A percentile compares a stretch with the other conserved stretches of the same genome.
phyloP scores from a whole-genome alignment of 2,329 filamentous ascomycete genomes.

The Aspergillus pseudoterreus region DNA sequence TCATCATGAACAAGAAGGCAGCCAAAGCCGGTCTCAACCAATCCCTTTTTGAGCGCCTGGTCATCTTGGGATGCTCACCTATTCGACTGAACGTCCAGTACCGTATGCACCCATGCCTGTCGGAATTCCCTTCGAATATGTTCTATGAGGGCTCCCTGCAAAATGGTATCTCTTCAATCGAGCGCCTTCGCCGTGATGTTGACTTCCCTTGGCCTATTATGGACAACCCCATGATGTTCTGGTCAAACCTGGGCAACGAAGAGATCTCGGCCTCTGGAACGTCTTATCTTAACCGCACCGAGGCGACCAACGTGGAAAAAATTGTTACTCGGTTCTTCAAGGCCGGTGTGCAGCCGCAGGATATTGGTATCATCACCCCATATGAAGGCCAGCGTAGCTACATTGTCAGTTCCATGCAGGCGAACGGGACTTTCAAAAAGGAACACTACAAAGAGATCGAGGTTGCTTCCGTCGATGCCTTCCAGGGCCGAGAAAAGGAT shows the following conservation, averaged over 20 bases:
- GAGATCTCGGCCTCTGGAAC: conserved; percentile 98
- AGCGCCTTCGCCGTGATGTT: conserved; percentile 84
- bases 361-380: conserved; percentile 97
- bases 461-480: conserved; percentile 95
- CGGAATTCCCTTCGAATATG: conserved; percentile 98
- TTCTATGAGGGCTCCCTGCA: conserved; percentile 97
- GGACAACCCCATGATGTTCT: conserved; percentile 99
- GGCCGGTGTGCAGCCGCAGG: conserved; percentile 86
- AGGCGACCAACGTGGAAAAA: conserved; percentile 97
- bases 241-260: conserved; percentile 96
- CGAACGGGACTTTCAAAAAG: conserved; percentile 95
- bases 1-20: conserved; percentile 99
- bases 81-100: conserved; percentile 97
- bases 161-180: conserved; percentile 88
- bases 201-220: conserved; percentile 97
- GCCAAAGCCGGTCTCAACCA: conserved; percentile 97
- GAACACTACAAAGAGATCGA: conserved; percentile 98
- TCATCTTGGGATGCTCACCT: conserved; percentile 83
- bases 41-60: conserved; percentile 94
- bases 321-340: conserved; percentile 98
- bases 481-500: conserved; percentile 98
- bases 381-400: conserved; percentile 98
- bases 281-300: conserved; percentile 95
- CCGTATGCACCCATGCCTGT: conserved; percentile 97
- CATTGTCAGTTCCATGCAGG: conserved; percentile 99